Evolutionary conservation across 208 protist genomes (phyloP).

Genomic region (Trypanosoma cruzi): DNA sequence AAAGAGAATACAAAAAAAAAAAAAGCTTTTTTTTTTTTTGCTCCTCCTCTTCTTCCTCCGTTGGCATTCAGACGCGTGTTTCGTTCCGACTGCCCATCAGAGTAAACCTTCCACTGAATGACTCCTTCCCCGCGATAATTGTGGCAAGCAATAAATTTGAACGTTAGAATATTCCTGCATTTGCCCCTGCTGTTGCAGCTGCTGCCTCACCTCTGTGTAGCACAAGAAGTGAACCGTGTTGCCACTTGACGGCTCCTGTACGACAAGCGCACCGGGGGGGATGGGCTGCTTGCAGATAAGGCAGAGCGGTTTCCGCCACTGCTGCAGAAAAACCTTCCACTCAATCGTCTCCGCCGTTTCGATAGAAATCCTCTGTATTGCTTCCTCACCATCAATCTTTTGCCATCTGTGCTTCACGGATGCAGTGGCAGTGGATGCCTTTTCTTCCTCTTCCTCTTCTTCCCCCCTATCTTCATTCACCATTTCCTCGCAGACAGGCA

Average conservation of each 20-base stretch:
- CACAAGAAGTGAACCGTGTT: constrained; percentile 9
- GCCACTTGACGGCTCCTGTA: background rate
- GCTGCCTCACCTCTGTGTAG: background rate
- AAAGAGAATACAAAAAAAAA: constrained; percentile 8
- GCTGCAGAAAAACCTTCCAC: background rate
- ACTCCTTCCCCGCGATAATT: background rate
- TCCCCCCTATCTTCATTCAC: background rate
- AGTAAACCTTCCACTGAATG: background rate
- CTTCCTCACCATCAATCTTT: background rate
- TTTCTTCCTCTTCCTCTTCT: background rate
- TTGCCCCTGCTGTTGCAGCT: background rate
- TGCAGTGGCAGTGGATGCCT: background rate
- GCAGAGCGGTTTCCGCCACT: constrained; percentile 3
- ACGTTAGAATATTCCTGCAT: background rate
- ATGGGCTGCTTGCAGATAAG: constrained; percentile 5
- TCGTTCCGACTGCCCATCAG: background rate
- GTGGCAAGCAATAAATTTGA: background rate
- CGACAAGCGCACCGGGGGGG: background rate
- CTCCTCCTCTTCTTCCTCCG: too few relatives aligned
- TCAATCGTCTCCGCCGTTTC: constrained; percentile 3
- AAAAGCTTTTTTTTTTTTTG: too few relatives aligned
- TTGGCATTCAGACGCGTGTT: background rate
- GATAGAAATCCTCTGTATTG: constrained; percentile 10
- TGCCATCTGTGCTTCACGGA: too few relatives aligned
- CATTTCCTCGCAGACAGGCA: too few relatives aligned